These are phyloP conservation scores for Leccinum idahoense DNA, from an alignment of 1,284 basidiomycete genomes.

Conservation along the genomic window DNA sequence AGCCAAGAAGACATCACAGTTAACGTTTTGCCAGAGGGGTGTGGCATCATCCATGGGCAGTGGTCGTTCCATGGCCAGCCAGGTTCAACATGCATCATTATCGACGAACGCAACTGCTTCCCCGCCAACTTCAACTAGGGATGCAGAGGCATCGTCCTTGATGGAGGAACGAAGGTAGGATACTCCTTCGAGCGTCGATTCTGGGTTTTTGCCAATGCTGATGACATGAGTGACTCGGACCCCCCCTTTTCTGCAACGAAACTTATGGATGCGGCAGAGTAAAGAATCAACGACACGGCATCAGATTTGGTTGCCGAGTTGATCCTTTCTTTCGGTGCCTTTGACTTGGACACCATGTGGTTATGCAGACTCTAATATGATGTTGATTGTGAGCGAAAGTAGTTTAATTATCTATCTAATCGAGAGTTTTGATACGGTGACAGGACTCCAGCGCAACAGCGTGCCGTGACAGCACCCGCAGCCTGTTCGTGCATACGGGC, in stretches of 20 bases:
- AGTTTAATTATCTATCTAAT: neutral
- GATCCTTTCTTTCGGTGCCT: neutral
- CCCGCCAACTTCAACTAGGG: neutral
- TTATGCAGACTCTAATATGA: too few species aligned
- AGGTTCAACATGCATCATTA: neutral
- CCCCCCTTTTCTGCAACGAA: conserved; percentile 7
- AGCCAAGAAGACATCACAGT: too few species aligned
- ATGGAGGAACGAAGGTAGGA: conserved; percentile 10
- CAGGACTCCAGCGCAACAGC: too few species aligned
- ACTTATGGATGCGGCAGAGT: neutral
- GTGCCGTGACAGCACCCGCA: too few species aligned
- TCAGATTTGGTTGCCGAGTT: neutral
- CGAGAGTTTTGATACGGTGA: too few species aligned
- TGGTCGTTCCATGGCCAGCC: too few species aligned
- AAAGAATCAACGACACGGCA: neutral
- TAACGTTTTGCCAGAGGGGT: too few species aligned
- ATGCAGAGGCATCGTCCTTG: conserved; percentile 10
- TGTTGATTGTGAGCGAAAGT: neutral
- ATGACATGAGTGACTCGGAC: conserved; percentile 10
- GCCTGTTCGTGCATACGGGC: neutral
- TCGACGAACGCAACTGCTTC: conserved; percentile 6
- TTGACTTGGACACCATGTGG: neutral
- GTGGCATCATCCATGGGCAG: neutral
- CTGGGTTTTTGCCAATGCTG: conserved; percentile 12
- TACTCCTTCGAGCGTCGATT: neutral